phyloP scores from a whole-genome alignment of 257 asterid species.

The Gentiana straminea region DNA sequence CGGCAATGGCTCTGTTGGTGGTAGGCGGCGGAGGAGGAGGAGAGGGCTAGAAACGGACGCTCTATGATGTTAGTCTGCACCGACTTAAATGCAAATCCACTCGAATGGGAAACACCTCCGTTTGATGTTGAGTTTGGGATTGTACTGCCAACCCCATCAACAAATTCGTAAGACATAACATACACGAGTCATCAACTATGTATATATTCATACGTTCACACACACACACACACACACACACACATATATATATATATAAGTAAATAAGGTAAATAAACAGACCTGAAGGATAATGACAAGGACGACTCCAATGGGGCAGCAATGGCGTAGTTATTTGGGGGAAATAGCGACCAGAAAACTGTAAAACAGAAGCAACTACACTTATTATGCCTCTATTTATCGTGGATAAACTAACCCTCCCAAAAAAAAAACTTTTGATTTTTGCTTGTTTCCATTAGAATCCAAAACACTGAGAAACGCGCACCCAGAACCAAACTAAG shows the following conservation, averaged over 20 bases:
- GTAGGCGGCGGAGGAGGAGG: conserved; percentile 35
- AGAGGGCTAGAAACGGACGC: conserved; percentile 46
- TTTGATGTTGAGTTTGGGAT: conserved; percentile 35
- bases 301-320: conserved; percentile 72
- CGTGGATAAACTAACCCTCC: background rate
- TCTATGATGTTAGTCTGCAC: conserved; percentile 53
- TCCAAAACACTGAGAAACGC: no score
- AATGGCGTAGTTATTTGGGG: conserved; percentile 43
- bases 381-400: background rate
- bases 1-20: conserved; percentile 46
- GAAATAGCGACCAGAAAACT: conserved; percentile 82
- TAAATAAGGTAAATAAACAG: background rate
- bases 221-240: no score
- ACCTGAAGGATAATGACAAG: conserved; percentile 81
- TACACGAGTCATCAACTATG: no score
- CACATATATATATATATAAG: no score
- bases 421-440: background rate
- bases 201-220: no score
- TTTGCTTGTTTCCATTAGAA: no score
- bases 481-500: no score
- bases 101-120: conserved; percentile 54
- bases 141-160: conserved; percentile 32
- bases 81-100: conserved; percentile 54
- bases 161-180: no score
- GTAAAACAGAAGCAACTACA: conserved; percentile 18